Base-by-base conservation (phyloP, 2,329 filamentous ascomycete species). In the Calonectria hawksworthii region DNA sequence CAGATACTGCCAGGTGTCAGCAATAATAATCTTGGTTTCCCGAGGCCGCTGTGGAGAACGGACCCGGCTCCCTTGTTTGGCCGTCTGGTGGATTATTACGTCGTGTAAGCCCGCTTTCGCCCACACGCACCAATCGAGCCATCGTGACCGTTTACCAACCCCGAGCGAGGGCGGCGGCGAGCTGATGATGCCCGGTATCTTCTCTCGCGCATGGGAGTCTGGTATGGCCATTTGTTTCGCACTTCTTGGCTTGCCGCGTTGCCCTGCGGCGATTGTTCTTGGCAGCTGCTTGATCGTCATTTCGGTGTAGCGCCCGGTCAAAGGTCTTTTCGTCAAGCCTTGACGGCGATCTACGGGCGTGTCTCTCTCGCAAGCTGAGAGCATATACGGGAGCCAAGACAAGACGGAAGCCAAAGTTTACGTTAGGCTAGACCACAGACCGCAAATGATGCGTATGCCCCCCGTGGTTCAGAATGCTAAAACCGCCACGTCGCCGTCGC, bases 281-380 rank as follows among this genome's bases (percentile, higher is more conserved):
- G 73, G 71, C 65, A 56, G 67, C 54, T 47, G 56, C 68, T 66
- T 14, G 44, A 69, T 30, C 73, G 61, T 54, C 66, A 36, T 74
- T 61, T 38, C 67, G 70, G 50, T 68, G 47, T 74, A 73, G 73
- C 72, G 66, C 68, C 66, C 54, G 74, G 73, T 76, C 70, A 61
- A 61, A 23, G n/a, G 68, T 71, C 79, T 59, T 59, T 59, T 34
- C 66, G 76, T 75, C 71, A 71, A 77, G 76, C 52, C 73, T 77
- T 76, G 59, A 77, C 76, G 72, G 44, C 50, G 77, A 80, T 80
- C 77, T 61, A 72, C 76, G 64, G 56, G 34, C 54, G 32, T 61
- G 56, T 61, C 56, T 61, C 54, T 36, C 56, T 61, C 56, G 56
- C 65, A 34, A 56, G 69, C 51, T 44, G 59, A 44, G 36, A 69